phyloP scores from a whole-genome alignment of 1,139 yeast species.

The Scheffersomyces illinoinensis region DNA sequence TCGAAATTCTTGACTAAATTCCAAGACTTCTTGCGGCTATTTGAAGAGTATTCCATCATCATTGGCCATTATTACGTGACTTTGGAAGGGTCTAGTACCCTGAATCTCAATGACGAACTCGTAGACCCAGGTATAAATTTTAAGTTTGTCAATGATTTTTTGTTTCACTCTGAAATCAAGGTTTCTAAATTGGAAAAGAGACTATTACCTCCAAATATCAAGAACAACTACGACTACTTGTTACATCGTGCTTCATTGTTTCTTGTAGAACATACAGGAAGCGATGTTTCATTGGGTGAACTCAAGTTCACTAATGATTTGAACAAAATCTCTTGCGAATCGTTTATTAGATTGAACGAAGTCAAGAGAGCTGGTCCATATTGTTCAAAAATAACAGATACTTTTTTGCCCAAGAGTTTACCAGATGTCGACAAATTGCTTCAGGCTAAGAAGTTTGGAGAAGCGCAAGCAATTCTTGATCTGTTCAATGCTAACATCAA shows the following conservation, averaged over 20 bases:
- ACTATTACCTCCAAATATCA: slow-evolving; percentile 22
- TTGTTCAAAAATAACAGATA: slow-evolving; percentile 34
- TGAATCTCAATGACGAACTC: slow-evolving; percentile 15
- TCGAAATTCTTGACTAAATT: slow-evolving; percentile 46
- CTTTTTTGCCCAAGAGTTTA: slow-evolving; percentile 48
- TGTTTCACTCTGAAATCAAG: slow-evolving; percentile 28
- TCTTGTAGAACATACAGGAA: slow-evolving; percentile 13
- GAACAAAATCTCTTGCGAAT: slow-evolving; percentile 49
- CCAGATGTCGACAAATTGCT: slow-evolving; percentile 46
- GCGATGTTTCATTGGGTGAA: slow-evolving; percentile 6
- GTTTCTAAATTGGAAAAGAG: slow-evolving; percentile 34
- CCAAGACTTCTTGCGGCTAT: slow-evolving; percentile 31
- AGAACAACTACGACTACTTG: slow-evolving; percentile 38
- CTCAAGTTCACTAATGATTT: slow-evolving; percentile 32
- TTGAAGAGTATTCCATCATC: slow-evolving; percentile 47
- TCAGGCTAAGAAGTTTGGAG: slow-evolving; percentile 38
- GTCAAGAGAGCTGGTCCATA: slow-evolving; percentile 26
- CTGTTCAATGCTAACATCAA: slow-evolving; percentile 32
- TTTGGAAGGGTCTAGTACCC: slow-evolving; percentile 12
- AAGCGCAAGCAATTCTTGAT: slow-evolving; percentile 38
- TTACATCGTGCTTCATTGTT: slow-evolving; percentile 22
- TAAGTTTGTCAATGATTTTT: slow-evolving; percentile 20
- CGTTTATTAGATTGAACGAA: slow-evolving; percentile 34
- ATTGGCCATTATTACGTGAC: slow-evolving; percentile 36
- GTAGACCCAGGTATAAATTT: slow-evolving; percentile 27